Conservation (phyloP, 345 rosid genomes). For the Camelina neglecta region DNA sequence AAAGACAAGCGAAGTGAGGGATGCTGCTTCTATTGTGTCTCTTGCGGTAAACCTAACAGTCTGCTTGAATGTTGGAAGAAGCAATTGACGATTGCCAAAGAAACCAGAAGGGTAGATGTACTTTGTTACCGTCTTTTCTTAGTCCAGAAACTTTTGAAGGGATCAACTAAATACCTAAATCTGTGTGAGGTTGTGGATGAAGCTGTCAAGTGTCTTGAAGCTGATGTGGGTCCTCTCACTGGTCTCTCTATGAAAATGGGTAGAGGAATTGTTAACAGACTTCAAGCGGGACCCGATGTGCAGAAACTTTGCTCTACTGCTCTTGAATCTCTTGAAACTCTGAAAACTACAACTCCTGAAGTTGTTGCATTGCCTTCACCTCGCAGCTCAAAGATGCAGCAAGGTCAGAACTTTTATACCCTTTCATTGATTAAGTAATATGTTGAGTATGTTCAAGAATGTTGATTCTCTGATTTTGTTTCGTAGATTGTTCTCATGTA, state of each 20-base stretch:
- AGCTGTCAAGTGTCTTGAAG: conserved; percentile 58
- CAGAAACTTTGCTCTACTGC: conserved; percentile 78
- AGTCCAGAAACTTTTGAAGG: conserved; percentile 58
- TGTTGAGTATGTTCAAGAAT: conserved; percentile 12
- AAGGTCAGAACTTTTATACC: conserved; percentile 30
- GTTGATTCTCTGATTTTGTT: conserved; percentile 36
- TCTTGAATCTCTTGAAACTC: conserved; percentile 57
- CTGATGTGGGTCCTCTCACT: conserved; percentile 75
- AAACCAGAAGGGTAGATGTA: conserved; percentile 82
- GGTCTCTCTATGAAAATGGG: conserved; percentile 66
- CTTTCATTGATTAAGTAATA: background rate
- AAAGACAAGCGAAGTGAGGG: conserved; percentile 49
- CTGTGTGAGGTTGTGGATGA: conserved; percentile 54
- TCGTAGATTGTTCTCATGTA: conserved; percentile 39
- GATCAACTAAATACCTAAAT: conserved; percentile 53
- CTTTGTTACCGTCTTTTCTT: conserved; percentile 71
- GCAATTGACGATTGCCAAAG: conserved; percentile 70
- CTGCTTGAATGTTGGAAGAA: conserved; percentile 76
- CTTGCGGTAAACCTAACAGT: conserved; percentile 65
- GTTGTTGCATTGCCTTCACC: conserved; percentile 25
- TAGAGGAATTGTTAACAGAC: conserved; percentile 79
- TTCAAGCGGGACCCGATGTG: conserved; percentile 71
- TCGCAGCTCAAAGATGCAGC: conserved; percentile 24
- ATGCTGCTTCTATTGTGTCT: conserved; percentile 68
- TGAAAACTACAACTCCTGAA: conserved; percentile 25